Percentiles rank a stretch among this genome's conserved stretches.
Conservation (phyloP, 2,329 filamentous ascomycete genomes). For the Penicillium thymicola region DNA sequence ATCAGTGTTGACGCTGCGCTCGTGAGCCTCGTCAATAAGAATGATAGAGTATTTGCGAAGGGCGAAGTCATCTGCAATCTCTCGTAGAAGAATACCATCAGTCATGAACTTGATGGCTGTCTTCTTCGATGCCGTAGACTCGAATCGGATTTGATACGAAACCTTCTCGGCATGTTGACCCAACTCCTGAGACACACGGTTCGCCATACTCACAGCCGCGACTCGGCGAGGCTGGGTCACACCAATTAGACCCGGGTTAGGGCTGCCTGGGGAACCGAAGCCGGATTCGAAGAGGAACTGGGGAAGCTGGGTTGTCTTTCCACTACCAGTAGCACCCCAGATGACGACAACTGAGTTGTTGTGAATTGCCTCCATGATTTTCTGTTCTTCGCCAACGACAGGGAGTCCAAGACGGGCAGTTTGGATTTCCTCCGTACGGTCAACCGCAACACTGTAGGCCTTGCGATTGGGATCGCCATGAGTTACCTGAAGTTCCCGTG, state of each 20-base stretch:
- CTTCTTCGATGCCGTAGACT: constrained; percentile 72
- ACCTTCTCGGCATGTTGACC: constrained; percentile 74
- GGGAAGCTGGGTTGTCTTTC: constrained; percentile 95
- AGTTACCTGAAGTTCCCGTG: constrained; percentile 38
- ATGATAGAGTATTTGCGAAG: constrained; percentile 88
- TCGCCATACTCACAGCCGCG: constrained; percentile 94
- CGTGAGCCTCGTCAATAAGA: constrained; percentile 94
- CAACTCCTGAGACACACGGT: constrained; percentile 82
- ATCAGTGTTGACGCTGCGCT: constrained; percentile 95
- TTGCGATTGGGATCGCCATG: constrained; percentile 57
- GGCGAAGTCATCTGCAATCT: constrained; percentile 84
- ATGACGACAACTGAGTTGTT: constrained; percentile 87
- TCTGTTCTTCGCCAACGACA: constrained; percentile 92
- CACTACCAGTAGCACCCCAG: constrained; percentile 92
- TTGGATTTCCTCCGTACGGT: constrained; percentile 70
- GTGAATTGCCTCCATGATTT: constrained; percentile 96
- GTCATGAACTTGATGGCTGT: constrained; percentile 99
- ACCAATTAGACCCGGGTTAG: constrained; percentile 87
- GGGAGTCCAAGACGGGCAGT: constrained; percentile 74
- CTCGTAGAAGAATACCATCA: constrained; percentile 88
- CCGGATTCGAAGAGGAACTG: constrained; percentile 95
- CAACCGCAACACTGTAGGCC: constrained; percentile 70
- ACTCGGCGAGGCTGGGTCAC: constrained; percentile 93
- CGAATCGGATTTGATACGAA: constrained; percentile 92
- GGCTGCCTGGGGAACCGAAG: constrained; percentile 73